Percentiles rank a stretch among this genome's conserved stretches.
phyloP scores from a whole-genome alignment of 176 grass and related monocot genomes.

The Luzula sylvatica region DNA sequence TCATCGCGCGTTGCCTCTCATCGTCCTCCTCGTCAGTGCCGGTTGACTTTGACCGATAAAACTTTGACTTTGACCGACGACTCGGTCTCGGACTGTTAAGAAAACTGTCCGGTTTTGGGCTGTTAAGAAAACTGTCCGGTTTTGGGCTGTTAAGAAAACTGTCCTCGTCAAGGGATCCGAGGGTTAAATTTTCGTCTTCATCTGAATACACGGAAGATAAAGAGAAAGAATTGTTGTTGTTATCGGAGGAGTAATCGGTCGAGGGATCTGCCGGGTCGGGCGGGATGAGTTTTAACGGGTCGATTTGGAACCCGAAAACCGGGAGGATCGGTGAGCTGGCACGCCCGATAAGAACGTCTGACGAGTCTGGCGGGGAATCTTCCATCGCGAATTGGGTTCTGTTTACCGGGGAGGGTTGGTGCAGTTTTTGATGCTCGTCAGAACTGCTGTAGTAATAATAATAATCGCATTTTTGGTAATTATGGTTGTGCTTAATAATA shows the following conservation, averaged over 20 bases:
- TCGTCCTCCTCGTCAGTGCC: constrained; percentile 23
- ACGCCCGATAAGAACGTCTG: not conserved
- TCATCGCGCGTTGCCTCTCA: constrained; percentile 70
- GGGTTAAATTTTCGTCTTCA: no score
- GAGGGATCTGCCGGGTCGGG: constrained; percentile 2
- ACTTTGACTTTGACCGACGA: constrained; percentile 5
- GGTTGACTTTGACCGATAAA: no score
- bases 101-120: constrained; percentile 14
- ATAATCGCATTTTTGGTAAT: no score
- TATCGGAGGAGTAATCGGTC: not conserved
- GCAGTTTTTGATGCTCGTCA: no score
- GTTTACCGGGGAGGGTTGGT: no score
- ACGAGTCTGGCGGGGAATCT: no score
- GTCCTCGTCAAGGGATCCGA: constrained; percentile 4
- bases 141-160: constrained; percentile 4
- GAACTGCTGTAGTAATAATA: no score
- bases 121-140: constrained; percentile 12
- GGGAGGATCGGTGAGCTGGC: constrained; percentile 9
- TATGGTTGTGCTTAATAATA: no score
- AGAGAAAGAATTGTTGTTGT: constrained; percentile 8
- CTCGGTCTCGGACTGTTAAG: constrained; percentile 17
- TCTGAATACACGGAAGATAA: no score
- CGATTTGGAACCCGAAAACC: not conserved
- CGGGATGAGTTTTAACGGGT: not conserved
- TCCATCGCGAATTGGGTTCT: no score